Base-by-base conservation (phyloP, 2,329 filamentous ascomycete genomes). In the Tolypocladium cylindrosporum region DNA sequence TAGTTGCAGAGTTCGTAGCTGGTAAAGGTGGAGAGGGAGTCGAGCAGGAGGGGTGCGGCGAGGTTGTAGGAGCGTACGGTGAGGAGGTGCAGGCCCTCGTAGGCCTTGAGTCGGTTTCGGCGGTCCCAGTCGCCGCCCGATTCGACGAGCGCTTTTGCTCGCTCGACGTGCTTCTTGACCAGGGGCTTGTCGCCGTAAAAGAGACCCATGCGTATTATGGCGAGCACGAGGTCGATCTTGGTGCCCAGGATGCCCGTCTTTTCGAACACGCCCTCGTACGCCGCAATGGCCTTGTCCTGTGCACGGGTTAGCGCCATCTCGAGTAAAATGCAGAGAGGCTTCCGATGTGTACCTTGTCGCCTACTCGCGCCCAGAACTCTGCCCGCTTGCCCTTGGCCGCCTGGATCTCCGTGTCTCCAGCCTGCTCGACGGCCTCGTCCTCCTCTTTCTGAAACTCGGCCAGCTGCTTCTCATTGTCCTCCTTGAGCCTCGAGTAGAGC, bases 1-100 rank as follows among this genome's bases (percentile, higher is more conserved):
- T 99, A 99, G 64, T 88, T 93, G 85, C 94, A 99, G 55, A 99
- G 85, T 75, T 99, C 94, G 77, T 97, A 97, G 73, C 91, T 97
- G 61, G 94, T 99, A 74, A 99, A 99, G 27, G 94, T 99, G 36
- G 93, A 97, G 64, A 99, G 82, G 70, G 91, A 96, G 79, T 99
- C 94, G 69, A 99, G 90, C 55, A 99, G 87, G 13, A 97, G 84
- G 45, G 94, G 93, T 2, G 94, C 94, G 45, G 91, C 92, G 59
- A 90, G 79, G 72, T 87, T 90, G 80, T 97, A 91, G 61, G 91
- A 92, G 66, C 94, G 91, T 64, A 94, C 85, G 31, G 93, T 97
- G 65, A 99, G 86, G 59, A 96, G 84, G 71, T 97, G 89, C 58
- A 99, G 82, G 61, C 94, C 94, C 72, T 96, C 91, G 81, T 99